Conservation (phyloP, 306 rosid species). For the Inga leiocalycina region DNA sequence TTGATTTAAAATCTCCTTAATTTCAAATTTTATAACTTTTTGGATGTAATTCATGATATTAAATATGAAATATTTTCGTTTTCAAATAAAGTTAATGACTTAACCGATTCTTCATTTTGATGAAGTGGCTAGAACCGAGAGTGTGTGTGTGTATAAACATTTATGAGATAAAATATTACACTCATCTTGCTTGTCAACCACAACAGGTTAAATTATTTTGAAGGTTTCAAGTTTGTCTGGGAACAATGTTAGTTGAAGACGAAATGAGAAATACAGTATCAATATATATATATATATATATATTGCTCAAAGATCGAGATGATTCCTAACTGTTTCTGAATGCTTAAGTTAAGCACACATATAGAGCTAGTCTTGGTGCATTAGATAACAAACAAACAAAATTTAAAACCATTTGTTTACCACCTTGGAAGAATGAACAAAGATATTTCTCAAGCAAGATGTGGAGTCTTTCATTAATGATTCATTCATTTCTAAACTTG, state of each 20-base stretch:
- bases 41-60: too few species aligned
- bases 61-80: too few species aligned
- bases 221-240: neutral
- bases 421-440: constrained; percentile 1
- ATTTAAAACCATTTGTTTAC: neutral
- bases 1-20: too few species aligned
- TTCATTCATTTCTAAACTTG: neutral
- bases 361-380: too few species aligned
- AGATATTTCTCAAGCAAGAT: constrained; percentile 5
- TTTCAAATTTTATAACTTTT: too few species aligned
- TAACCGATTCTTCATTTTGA: too few species aligned
- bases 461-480: neutral
- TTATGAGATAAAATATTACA: neutral
- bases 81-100: too few species aligned
- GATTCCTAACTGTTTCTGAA: constrained; percentile 21
- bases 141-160: neutral
- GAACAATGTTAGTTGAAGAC: constrained; percentile 1
- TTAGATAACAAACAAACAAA: neutral
- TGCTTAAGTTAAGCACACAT: neutral
- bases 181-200: neutral
- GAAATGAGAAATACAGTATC: neutral
- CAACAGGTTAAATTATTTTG: neutral
- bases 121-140: too few species aligned
- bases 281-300: neutral
- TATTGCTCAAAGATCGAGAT: constrained; percentile 1